A percentile compares a stretch with the other conserved stretches of the same genome.
Evolutionary conservation across 2,329 filamentous ascomycete species (phyloP).

Genomic region (Ophiosphaerella korrae): DNA sequence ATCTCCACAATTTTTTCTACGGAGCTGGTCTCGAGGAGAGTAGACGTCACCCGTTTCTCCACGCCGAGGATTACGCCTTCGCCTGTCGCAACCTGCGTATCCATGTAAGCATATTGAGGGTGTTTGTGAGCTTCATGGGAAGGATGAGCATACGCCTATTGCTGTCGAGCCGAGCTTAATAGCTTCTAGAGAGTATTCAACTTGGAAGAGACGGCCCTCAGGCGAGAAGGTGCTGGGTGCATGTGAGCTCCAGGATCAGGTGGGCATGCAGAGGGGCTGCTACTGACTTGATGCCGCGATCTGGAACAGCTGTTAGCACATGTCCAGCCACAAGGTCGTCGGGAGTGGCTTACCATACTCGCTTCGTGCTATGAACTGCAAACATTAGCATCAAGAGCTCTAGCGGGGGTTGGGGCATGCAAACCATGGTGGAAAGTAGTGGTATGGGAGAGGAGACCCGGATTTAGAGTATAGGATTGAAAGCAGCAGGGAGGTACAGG

Average conservation of each 20-base stretch:
- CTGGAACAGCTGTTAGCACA: constrained; percentile 55
- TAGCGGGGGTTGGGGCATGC: constrained; percentile 25
- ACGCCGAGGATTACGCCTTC: constrained; percentile 96
- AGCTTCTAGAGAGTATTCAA: constrained; percentile 99
- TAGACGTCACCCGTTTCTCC: constrained; percentile 98
- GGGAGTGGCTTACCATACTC: constrained; percentile 82
- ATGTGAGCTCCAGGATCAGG: constrained; percentile 27
- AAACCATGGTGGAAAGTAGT: constrained; percentile 38
- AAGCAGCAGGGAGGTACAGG: not conserved
- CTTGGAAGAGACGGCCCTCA: constrained; percentile 99
- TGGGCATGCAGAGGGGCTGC: constrained; percentile 14
- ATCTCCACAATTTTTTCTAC: constrained; percentile 99
- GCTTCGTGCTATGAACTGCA: constrained; percentile 95
- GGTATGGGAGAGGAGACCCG: constrained; percentile 8
- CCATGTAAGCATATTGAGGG: constrained; percentile 13
- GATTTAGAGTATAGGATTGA: not conserved
- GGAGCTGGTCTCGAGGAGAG: constrained; percentile 93
- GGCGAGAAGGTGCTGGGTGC: constrained; percentile 90
- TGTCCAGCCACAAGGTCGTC: constrained; percentile 6
- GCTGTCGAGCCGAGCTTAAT: constrained; percentile 99
- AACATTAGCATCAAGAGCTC: constrained; percentile 39
- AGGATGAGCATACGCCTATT: constrained; percentile 71
- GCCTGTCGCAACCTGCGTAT: constrained; percentile 75
- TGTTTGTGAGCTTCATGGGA: not conserved
- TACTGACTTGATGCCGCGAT: constrained; percentile 95